Conservation (phyloP, 2,329 filamentous ascomycete species). For the Fusarium xylarioides region DNA sequence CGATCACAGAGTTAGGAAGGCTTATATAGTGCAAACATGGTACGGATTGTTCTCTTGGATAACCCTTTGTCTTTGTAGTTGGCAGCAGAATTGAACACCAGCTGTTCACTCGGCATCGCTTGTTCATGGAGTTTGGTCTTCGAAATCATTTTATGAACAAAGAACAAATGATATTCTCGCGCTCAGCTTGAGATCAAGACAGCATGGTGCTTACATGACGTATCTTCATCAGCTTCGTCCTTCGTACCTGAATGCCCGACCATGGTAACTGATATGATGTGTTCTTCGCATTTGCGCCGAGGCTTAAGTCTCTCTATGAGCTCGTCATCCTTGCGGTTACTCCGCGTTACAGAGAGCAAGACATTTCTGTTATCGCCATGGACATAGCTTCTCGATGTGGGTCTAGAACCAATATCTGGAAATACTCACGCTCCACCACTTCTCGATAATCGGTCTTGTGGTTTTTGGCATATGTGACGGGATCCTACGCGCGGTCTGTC, state of each 20-base stretch:
- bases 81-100: accelerated
- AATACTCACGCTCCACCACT: neutral
- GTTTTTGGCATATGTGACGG: neutral
- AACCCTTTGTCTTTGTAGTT: too few relatives aligned
- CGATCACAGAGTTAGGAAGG: accelerated
- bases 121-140: accelerated
- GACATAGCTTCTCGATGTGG: too few relatives aligned
- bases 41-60: accelerated
- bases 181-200: neutral
- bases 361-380: accelerated
- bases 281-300: accelerated
- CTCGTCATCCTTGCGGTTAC: accelerated
- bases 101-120: neutral
- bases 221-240: too few relatives aligned
- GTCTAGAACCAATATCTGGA: accelerated
- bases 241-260: too few relatives aligned
- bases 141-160: neutral
- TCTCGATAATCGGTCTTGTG: neutral
- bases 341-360: accelerated
- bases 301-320: too few relatives aligned
- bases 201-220: accelerated
- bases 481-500: neutral
- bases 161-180: accelerated
- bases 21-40: neutral
- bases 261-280: neutral